Percentiles rank a stretch among this genome's conserved stretches.
phyloP scores from a whole-genome alignment of 2,329 filamentous ascomycete genomes.

The Fusarium longipes region DNA sequence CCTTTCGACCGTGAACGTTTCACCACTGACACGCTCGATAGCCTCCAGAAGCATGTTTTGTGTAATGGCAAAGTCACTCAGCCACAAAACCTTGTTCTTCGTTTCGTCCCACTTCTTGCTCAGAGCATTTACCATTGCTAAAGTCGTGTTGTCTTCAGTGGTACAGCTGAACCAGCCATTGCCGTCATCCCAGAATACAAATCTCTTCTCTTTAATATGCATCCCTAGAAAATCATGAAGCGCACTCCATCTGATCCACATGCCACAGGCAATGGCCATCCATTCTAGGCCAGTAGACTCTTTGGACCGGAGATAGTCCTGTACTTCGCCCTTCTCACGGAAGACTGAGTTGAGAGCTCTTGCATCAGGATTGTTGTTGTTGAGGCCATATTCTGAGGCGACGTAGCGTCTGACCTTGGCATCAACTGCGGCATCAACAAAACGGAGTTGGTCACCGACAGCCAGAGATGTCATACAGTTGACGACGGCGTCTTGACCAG shows the following conservation, averaged over 20 bases:
- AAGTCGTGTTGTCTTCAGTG: constrained; percentile 7
- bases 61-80: constrained; percentile 11
- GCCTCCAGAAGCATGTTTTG: constrained; percentile 8
- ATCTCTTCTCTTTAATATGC: constrained; percentile 18
- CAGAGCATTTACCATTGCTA: neutral
- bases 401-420: constrained; percentile 7
- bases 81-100: constrained; percentile 8
- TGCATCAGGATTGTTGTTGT: constrained; percentile 13
- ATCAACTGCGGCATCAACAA: neutral
- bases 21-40: neutral
- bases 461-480: constrained; percentile 20
- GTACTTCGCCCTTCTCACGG: constrained; percentile 13
- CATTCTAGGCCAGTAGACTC: constrained; percentile 1
- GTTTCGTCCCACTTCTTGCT: constrained; percentile 14
- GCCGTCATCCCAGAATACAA: constrained; percentile 11
- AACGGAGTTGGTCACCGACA: constrained; percentile 9
- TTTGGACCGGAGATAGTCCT: constrained; percentile 13
- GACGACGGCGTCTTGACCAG: neutral
- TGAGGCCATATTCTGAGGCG: constrained; percentile 7
- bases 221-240: constrained; percentile 5
- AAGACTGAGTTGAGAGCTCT: constrained; percentile 6
- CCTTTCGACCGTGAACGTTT: neutral
- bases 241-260: constrained; percentile 24
- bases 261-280: constrained; percentile 17
- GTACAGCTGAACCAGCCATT: constrained; percentile 15